Base-by-base conservation (phyloP, 805 yeast genomes). In the Spathaspora girioi region DNA sequence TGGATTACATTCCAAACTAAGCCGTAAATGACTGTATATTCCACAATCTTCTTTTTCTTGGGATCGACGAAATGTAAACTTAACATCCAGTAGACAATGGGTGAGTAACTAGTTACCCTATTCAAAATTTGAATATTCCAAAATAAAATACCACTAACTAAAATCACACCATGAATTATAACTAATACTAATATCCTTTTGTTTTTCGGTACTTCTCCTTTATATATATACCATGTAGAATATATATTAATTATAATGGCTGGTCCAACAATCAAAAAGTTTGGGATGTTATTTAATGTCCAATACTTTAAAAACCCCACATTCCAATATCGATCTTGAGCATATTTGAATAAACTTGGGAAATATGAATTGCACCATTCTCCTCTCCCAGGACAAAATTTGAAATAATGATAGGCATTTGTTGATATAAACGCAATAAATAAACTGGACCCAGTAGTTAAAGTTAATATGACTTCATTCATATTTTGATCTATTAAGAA, bases 121-220 rank as follows among this genome's bases (percentile, higher is more conserved):
- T 87, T 89, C 51, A 93, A 74, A 35, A 92, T 90, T 66, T 93
- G 99, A 38, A 86, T 88, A 65, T 93, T 92, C 81, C 94, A 89
- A 48, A 82, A 70, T 32, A 82, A 70, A 1, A 82, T 26, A 5
- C 84, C 81, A 5, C 87, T 70, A 4, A 81, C 46, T 2, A 84
- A 46, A 55, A 84, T 75, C 0, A 77, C 54, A 3, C 61, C 50
- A 53, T 79, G 76, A 38, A 81, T 70, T 6, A 72, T 45, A 18
- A 78, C 61, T 9, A 81, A 57, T 1, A 83, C 79, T 45, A 60
- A 58, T 17, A 62, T 49, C 48, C 70, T 55, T 60, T 58, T 62
- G 45, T 63, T 62, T 49, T 49, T 53, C 57, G 80, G 70, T 65
- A 70, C 62, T 38, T 66, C 60, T 41, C 58, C 49, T 12, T 17